Evolutionary conservation across 257 asterid genomes (phyloP).

Genomic region (Solanum dulcamara): DNA sequence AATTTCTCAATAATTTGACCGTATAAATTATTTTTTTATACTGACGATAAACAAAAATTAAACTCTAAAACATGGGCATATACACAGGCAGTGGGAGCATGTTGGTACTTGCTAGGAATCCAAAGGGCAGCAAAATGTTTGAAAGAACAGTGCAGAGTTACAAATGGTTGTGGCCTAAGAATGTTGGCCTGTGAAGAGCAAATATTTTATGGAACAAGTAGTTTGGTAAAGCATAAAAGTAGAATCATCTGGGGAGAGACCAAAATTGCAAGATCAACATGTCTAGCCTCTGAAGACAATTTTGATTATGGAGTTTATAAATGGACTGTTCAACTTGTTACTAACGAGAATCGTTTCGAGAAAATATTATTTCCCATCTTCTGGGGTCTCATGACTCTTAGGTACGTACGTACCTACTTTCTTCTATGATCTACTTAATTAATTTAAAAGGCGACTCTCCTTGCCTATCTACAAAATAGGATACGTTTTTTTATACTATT

Average conservation of each 20-base stretch:
- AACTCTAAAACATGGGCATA: no score
- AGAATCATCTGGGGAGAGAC: slow-evolving; percentile 60
- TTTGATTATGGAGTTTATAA: slow-evolving; percentile 75
- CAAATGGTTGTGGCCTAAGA: slow-evolving; percentile 21
- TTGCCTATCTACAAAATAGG: background rate
- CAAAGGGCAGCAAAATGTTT: slow-evolving; percentile 64
- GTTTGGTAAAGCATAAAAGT: slow-evolving; percentile 24
- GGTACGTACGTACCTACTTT: slow-evolving; percentile 21
- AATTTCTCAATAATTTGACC: no score
- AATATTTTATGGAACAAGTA: slow-evolving; percentile 42
- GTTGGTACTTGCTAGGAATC: slow-evolving; percentile 74
- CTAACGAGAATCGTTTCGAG: slow-evolving; percentile 72
- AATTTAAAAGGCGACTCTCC: background rate
- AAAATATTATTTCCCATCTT: slow-evolving; percentile 82
- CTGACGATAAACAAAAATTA: no score
- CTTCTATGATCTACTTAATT: background rate
- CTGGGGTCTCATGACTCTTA: slow-evolving; percentile 98
- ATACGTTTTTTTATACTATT: background rate
- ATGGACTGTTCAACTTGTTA: slow-evolving; percentile 90
- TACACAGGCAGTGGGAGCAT: slow-evolving; percentile 70
- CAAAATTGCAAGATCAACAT: slow-evolving; percentile 35
- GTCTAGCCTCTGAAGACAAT: slow-evolving; percentile 47
- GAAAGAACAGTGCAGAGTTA: slow-evolving; percentile 26
- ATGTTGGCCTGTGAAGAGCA: slow-evolving; percentile 45
- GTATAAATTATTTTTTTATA: background rate